Evolutionary conservation across 176 grass and related monocot genomes (phyloP).

Genomic region (Alloteropsis semialata): DNA sequence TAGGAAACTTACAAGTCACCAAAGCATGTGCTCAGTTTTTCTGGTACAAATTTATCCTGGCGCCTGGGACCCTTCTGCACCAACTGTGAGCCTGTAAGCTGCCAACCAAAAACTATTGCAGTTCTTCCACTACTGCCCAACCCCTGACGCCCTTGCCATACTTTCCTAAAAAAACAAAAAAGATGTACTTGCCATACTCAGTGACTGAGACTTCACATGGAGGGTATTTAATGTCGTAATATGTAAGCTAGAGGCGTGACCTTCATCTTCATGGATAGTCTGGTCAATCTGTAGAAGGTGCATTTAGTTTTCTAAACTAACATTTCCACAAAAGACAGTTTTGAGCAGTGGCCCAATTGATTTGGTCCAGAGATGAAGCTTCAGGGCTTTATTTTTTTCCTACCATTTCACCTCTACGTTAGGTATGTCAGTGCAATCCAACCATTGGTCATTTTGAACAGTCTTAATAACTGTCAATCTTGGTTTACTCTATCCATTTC

Average conservation of each 20-base stretch:
- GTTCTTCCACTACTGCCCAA: conserved; percentile 28
- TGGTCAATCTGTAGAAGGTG: conserved; percentile 7
- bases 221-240: conserved; percentile 41
- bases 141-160: conserved; percentile 35
- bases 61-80: conserved; percentile 18
- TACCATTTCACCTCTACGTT: conserved; percentile 6
- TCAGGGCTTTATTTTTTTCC: conserved; percentile 2
- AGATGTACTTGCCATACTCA: conserved; percentile 20
- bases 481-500: not conserved
- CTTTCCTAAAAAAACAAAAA: too few relatives aligned
- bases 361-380: conserved; percentile 12
- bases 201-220: conserved; percentile 37
- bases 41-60: conserved; percentile 13
- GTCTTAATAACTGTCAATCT: conserved; percentile 1
- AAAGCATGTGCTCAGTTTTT: conserved; percentile 31
- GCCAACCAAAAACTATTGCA: conserved; percentile 31
- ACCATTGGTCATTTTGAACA: conserved; percentile 10
- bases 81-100: conserved; percentile 33
- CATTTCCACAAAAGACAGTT: conserved; percentile 1
- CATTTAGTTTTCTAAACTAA: conserved; percentile 44
- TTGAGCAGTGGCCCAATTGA: conserved; percentile 21
- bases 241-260: conserved; percentile 39
- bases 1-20: not conserved
- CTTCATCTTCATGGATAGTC: conserved; percentile 33
- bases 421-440: not conserved